Evolutionary conservation across 1,139 yeast species (phyloP), one percentile per base, ranked within the genome.

Genomic region (Cylindricascospora bacillispora): DNA sequence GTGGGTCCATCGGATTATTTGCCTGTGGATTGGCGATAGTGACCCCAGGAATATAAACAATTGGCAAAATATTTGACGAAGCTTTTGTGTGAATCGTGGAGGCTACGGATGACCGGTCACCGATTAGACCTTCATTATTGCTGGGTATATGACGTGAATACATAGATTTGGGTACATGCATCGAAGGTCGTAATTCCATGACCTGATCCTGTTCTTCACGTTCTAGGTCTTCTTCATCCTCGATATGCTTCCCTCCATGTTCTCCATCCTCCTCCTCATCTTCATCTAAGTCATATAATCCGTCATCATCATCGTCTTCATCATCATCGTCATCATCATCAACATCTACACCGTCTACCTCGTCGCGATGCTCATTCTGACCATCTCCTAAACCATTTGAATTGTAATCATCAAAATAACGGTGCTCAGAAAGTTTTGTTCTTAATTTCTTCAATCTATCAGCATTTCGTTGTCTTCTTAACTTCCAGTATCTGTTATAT

Each of bases 41-140:
- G 23, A 83, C 95, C 23, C 95, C 95, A 0, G 95, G 95, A 36
- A 85, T 82, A 52, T 85, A 85, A 2, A 93, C 94, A 39, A 85
- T 78, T n/a, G 95, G 95, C 37, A 85, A 67, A 38, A 86, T 75
- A 53, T 86, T 85, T 6, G 93, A 79, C 3, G 92, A 79, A 4
- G 92, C 93, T 41, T 79, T 71, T 6, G 89, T 76, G 32, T 78
- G 63, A 17, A 73, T 65, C 4, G 82, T 67, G 13, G 79, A 16
- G 21, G 15, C 17, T n/a, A n/a, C n/a, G n/a, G n/a, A n/a, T n/a
- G n/a, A n/a, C n/a, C n/a, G n/a, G n/a, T n/a, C n/a, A n/a, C n/a
- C n/a, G n/a, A n/a, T n/a, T n/a, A n/a, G n/a, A n/a, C n/a, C n/a
- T n/a, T n/a, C n/a, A n/a, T n/a, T n/a, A n/a, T n/a, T n/a, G n/a